A percentile compares a stretch with the other conserved stretches of the same genome.
These are phyloP conservation scores for Hypomyces perniciosus DNA, from an alignment of 2,329 filamentous ascomycete genomes.

Conservation along the genomic window DNA sequence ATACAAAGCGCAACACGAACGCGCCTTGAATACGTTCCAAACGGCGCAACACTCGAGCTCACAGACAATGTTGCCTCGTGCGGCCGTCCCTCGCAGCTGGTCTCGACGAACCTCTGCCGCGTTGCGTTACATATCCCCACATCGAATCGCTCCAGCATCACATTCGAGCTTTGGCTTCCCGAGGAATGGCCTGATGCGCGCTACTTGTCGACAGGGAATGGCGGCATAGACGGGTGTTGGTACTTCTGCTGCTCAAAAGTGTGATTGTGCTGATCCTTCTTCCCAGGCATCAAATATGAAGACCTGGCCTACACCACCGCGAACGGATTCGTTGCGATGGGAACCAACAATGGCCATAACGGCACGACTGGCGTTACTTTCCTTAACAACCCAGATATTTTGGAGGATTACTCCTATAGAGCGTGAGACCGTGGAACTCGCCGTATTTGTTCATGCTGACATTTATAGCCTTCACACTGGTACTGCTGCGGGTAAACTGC, in stretches of 20 bases:
- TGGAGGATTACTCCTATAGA: constrained; percentile 31
- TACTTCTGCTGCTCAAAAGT: background rate
- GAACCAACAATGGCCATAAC: constrained; percentile 47
- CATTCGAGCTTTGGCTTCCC: constrained; percentile 43
- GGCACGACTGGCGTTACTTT: constrained; percentile 31
- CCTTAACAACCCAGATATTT: constrained; percentile 30
- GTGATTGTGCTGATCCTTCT: background rate
- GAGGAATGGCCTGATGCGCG: constrained; percentile 34
- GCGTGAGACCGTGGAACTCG: constrained; percentile 12
- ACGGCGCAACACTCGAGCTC: constrained; percentile 15
- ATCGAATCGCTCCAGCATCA: constrained; percentile 35
- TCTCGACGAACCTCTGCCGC: constrained; percentile 17
- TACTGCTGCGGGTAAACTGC: constrained; percentile 40
- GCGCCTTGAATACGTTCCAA: constrained; percentile 8
- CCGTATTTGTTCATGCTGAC: background rate
- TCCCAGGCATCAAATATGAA: constrained; percentile 36
- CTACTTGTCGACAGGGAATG: constrained; percentile 43
- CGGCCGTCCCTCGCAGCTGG: constrained; percentile 14
- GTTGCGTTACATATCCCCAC: constrained; percentile 19
- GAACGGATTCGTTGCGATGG: constrained; percentile 41
- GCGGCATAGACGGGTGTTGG: constrained; percentile 38
- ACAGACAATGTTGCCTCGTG: constrained; percentile 36
- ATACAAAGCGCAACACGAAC: constrained; percentile 1
- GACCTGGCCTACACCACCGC: constrained; percentile 39
- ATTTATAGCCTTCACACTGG: constrained; percentile 36